Conservation (phyloP, 306 rosid species). For the Cajanus cajan region DNA sequence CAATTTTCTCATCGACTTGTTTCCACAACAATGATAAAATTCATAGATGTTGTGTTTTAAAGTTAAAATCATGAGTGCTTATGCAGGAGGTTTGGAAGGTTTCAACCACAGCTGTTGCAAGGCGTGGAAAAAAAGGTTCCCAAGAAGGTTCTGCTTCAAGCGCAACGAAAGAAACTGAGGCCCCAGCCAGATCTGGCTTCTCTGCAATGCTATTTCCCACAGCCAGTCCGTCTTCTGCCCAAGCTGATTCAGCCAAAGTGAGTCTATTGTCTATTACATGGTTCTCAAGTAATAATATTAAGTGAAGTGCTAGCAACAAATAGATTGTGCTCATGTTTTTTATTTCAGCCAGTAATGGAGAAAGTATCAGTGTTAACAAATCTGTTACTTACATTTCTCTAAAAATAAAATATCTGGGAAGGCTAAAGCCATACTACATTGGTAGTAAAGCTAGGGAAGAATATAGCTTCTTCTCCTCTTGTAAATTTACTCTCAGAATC, state of each 20-base stretch:
- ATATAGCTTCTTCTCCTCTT: background rate
- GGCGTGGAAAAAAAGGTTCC: constrained; percentile 78
- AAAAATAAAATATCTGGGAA: constrained; percentile 8
- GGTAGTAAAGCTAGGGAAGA: constrained; percentile 17
- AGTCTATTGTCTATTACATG: constrained; percentile 35
- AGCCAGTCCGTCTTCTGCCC: constrained; percentile 45
- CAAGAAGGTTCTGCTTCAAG: constrained; percentile 54
- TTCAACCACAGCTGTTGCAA: constrained; percentile 88
- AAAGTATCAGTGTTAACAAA: background rate
- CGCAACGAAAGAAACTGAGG: constrained; percentile 58
- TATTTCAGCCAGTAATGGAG: background rate
- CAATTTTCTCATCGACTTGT: background rate
- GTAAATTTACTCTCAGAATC: background rate
- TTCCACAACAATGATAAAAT: constrained; percentile 11
- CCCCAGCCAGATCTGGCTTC: constrained; percentile 51
- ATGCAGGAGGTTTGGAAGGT: constrained; percentile 97
- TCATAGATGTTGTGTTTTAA: constrained; percentile 12
- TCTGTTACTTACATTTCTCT: background rate
- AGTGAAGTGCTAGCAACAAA: background rate
- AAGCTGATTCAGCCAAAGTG: constrained; percentile 59
- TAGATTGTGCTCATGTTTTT: background rate
- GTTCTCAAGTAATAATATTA: constrained; percentile 26
- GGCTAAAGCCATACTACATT: background rate
- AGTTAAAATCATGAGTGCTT: constrained; percentile 23
- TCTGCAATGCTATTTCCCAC: constrained; percentile 40